Conservation (phyloP, 1,284 basidiomycete genomes). For the Golubevia sp. region DNA sequence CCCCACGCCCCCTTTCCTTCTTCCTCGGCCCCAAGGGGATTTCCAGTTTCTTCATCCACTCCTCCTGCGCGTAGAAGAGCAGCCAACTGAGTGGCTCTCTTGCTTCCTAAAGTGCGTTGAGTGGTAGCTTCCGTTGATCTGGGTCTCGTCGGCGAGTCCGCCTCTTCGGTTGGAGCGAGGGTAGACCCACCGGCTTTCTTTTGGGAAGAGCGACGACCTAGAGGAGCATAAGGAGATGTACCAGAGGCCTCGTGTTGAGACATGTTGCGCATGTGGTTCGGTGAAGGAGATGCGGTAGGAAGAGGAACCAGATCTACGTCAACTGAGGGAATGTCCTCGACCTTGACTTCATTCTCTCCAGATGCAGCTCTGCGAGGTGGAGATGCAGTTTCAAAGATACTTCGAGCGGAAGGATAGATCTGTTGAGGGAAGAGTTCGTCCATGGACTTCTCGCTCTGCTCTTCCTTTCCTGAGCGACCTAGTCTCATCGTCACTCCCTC, state of each 20-base stretch:
- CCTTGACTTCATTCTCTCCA: background rate
- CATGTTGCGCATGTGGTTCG: background rate
- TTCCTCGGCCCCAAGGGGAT: background rate
- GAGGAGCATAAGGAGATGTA: background rate
- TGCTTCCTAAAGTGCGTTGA: background rate
- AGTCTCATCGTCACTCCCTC: background rate
- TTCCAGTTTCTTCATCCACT: background rate
- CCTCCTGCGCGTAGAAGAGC: background rate
- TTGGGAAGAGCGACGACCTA: background rate
- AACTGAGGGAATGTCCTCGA: background rate
- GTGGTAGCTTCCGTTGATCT: background rate
- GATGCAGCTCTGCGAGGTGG: background rate
- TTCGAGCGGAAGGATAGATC: background rate
- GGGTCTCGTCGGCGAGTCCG: too few species aligned
- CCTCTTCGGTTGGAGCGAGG: background rate
- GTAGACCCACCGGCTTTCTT: background rate
- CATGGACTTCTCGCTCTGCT: background rate
- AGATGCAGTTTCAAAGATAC: background rate
- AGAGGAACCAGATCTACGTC: background rate
- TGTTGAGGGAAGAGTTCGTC: background rate
- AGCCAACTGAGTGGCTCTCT: background rate
- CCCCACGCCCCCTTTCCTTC: background rate
- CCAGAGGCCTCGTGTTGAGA: background rate
- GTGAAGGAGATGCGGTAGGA: background rate
- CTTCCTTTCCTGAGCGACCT: background rate